Conservation (phyloP, 2,329 filamentous ascomycete genomes). For the Pseudogymnoascus sp. region DNA sequence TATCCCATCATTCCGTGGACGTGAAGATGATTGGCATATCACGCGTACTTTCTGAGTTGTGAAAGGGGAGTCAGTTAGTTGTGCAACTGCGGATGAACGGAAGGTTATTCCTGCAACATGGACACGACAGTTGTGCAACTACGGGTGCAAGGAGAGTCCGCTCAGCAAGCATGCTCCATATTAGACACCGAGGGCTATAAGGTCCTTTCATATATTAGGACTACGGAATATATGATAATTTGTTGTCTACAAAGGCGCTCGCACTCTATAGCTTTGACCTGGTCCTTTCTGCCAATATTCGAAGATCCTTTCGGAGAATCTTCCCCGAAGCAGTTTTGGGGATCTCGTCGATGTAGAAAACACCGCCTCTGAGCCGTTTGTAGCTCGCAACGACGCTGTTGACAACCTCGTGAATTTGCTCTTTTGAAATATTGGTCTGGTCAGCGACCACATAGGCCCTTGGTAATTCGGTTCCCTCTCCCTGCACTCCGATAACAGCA, state of each 20-base stretch:
- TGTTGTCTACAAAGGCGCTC: not conserved
- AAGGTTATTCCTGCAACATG: not conserved
- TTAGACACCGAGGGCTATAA: not conserved
- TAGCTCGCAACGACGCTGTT: slow-evolving; percentile 14
- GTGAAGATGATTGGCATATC: not conserved
- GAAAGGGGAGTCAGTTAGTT: not conserved
- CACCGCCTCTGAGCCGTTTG: not conserved
- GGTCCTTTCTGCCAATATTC: slow-evolving; percentile 21
- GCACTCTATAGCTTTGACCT: not conserved
- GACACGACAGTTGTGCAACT: not conserved
- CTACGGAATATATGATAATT: not conserved
- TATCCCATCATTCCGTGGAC: not conserved
- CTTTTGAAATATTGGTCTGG: slow-evolving; percentile 22
- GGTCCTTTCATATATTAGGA: not conserved
- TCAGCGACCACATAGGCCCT: slow-evolving; percentile 33
- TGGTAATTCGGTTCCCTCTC: slow-evolving; percentile 32
- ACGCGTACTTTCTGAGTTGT: not conserved
- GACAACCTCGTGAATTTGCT: slow-evolving; percentile 27
- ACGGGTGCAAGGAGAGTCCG: not conserved
- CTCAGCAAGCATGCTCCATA: not conserved
- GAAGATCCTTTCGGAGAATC: slow-evolving; percentile 23
- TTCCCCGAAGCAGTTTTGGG: not conserved
- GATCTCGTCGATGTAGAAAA: not conserved
- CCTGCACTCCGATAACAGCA: slow-evolving; percentile 49
- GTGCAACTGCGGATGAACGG: not conserved